These are phyloP conservation scores for Mimosa bimucronata DNA, from an alignment of 306 rosid genomes.

Conservation along the genomic window DNA sequence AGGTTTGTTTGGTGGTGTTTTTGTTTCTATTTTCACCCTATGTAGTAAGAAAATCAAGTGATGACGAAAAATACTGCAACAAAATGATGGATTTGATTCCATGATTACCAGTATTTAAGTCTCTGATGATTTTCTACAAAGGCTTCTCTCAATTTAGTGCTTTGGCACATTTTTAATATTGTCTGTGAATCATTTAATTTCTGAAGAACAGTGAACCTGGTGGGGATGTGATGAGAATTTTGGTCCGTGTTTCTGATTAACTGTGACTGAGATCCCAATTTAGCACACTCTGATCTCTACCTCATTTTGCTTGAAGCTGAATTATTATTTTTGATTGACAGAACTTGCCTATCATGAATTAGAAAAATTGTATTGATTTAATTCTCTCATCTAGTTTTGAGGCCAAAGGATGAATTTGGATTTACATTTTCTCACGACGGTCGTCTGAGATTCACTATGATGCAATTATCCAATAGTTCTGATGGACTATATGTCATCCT, in stretches of 20 bases:
- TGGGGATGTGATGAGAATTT: slow-evolving; percentile 23
- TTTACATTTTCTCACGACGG: slow-evolving; percentile 51
- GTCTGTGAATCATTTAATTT: background rate
- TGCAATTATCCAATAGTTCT: slow-evolving; percentile 46
- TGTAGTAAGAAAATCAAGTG: background rate
- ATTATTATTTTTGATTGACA: background rate
- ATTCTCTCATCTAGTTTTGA: background rate
- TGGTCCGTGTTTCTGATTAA: slow-evolving; percentile 29
- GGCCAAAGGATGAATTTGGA: slow-evolving; percentile 54
- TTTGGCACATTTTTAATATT: background rate
- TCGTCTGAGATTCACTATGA: background rate
- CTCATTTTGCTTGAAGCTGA: too few relatives aligned
- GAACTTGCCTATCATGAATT: background rate
- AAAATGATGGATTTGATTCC: slow-evolving; percentile 22
- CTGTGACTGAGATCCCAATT: slow-evolving; percentile 6
- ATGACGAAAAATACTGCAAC: slow-evolving; percentile 24
- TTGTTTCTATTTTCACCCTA: background rate
- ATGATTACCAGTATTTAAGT: slow-evolving; percentile 20
- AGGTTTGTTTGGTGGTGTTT: background rate
- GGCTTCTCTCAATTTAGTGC: background rate
- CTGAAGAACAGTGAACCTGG: background rate
- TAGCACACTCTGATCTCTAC: slow-evolving; percentile 14
- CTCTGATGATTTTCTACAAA: background rate
- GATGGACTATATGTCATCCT: slow-evolving; percentile 28
- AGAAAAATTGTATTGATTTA: background rate